Conservation (phyloP, 192 early-diverging fungal species). For the Backusella mclennaniae region DNA sequence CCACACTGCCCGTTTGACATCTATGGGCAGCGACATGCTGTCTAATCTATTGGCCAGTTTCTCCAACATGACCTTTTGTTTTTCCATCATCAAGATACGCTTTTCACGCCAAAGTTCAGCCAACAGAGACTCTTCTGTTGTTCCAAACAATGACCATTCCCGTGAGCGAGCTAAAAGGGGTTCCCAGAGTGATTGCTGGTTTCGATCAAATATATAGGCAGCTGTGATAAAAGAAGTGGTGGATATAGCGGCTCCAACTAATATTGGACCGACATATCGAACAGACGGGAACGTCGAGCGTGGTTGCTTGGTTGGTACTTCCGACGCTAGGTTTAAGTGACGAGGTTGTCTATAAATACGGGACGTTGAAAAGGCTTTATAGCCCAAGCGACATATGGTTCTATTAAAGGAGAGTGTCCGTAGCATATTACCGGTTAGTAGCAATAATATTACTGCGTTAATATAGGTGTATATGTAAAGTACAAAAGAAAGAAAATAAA, state of each 20-base stretch:
- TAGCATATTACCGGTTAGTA: neutral
- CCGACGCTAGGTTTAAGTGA: neutral
- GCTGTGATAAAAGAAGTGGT: neutral
- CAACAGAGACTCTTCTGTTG: neutral
- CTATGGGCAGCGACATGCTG: neutral
- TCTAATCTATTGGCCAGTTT: neutral
- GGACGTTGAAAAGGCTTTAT: neutral
- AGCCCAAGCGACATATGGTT: neutral
- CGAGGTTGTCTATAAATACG: neutral
- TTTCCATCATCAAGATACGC: neutral
- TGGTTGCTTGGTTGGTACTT: neutral
- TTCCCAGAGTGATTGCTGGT: conserved; percentile 15
- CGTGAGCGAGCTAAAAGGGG: neutral
- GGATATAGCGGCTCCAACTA: neutral
- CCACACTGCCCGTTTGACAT: conserved; percentile 3
- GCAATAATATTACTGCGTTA: neutral
- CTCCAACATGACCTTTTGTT: neutral
- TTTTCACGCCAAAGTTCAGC: conserved; percentile 17
- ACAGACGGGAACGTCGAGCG: neutral
- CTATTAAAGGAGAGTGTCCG: neutral
- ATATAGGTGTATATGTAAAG: neutral
- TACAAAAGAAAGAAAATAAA: neutral
- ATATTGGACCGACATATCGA: conserved; percentile 3
- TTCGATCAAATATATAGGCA: conserved; percentile 3
- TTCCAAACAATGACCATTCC: neutral